phyloP scores from a whole-genome alignment of 2,329 filamentous ascomycete species.

The Pseudogymnoascus sp. region DNA sequence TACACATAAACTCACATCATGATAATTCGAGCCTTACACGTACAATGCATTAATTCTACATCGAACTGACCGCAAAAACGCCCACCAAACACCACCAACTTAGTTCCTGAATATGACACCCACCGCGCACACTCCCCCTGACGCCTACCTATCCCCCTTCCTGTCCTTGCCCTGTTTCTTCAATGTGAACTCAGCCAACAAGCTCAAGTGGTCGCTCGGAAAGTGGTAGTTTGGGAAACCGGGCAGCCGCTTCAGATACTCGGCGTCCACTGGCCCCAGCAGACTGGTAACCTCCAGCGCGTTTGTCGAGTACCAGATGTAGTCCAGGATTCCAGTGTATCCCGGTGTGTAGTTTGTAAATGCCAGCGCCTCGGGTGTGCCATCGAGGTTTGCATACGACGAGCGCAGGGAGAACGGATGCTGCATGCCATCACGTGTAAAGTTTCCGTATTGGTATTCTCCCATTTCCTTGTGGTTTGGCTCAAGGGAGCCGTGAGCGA shows the following conservation, averaged over 20 bases:
- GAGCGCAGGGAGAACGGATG: conserved; percentile 93
- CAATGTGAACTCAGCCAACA: conserved; percentile 60
- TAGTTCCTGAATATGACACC: conserved; percentile 8
- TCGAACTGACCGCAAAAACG: conserved; percentile 9
- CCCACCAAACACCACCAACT: conserved; percentile 9
- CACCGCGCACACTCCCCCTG: not conserved
- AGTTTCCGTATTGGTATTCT: conserved; percentile 75
- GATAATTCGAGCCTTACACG: not conserved
- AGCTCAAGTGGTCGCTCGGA: conserved; percentile 62
- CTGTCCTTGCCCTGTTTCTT: conserved; percentile 33
- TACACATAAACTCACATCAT: not conserved
- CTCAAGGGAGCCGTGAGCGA: conserved; percentile 69
- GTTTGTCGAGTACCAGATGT: conserved; percentile 93
- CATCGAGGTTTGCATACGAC: conserved; percentile 72
- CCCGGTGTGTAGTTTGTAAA: conserved; percentile 96
- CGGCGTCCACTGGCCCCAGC: conserved; percentile 60
- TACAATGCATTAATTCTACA: conserved; percentile 11
- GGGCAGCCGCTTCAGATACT: conserved; percentile 61
- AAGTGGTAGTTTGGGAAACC: conserved; percentile 70
- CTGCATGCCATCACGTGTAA: conserved; percentile 83
- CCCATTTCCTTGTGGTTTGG: conserved; percentile 74
- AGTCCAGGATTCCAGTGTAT: conserved; percentile 90
- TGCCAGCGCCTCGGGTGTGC: conserved; percentile 72
- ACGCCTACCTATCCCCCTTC: conserved; percentile 5
- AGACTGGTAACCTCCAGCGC: conserved; percentile 56